These are phyloP conservation scores for Acanthamoeba sp. DNA, from an alignment of 208 protist species.

Conservation along the genomic window DNA sequence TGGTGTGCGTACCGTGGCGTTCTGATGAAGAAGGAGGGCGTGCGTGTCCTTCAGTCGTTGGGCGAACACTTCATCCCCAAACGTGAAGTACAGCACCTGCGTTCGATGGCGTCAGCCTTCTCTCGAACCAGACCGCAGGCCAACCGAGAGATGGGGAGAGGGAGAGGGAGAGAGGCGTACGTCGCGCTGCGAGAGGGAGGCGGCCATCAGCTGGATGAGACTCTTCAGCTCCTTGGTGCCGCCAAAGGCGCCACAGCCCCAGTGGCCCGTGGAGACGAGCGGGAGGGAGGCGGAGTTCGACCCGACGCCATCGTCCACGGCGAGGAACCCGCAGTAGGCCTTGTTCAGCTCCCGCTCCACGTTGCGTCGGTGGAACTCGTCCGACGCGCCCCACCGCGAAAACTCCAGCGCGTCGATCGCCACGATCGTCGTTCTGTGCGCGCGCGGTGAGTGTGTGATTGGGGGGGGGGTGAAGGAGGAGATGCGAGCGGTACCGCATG, in stretches of 20 bases:
- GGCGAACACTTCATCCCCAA: slow-evolving; percentile 79
- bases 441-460: neutral
- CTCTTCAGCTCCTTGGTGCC: slow-evolving; percentile 83
- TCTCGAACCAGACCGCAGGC: neutral
- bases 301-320: neutral
- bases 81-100: slow-evolving; percentile 78
- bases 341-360: slow-evolving; percentile 83
- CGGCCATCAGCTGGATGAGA: slow-evolving; percentile 82
- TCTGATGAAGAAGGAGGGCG: neutral
- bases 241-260: slow-evolving; percentile 80
- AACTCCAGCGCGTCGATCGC: slow-evolving; percentile 85
- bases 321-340: slow-evolving; percentile 73
- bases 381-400: neutral
- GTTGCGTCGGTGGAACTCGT: slow-evolving; percentile 63
- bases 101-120: too few species aligned
- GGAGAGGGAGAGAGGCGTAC: neutral
- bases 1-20: neutral
- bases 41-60: slow-evolving; percentile 38
- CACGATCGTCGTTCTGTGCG: slow-evolving; percentile 75
- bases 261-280: slow-evolving; percentile 38
- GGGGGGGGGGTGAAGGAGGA: neutral
- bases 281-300: neutral
- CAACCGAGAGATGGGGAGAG: neutral
- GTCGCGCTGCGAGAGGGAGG: slow-evolving; percentile 75
- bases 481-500: neutral